Evolutionary conservation across 78 protist genomes (phyloP), one percentile per base, ranked within the genome.

Genomic region (Dictyostelium intermedium): DNA sequence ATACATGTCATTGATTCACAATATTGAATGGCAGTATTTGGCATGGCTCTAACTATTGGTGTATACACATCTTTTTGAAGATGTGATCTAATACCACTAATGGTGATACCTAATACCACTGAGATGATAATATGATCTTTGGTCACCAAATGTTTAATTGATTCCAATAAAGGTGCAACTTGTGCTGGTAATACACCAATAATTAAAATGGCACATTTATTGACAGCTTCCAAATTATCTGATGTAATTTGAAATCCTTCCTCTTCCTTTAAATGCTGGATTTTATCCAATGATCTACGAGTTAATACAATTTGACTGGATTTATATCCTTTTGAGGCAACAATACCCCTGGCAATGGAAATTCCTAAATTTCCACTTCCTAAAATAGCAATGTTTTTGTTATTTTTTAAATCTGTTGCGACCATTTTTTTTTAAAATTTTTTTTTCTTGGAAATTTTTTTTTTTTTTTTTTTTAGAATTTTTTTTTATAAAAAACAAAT

Each of bases 1-100:
- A 91, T 25, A 56, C 95, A 91, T 0, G 95, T 91, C 95, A 91
- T 91, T 3, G 95, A 91, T 82, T 91, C 83, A 50, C 95, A 85
- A 63, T 43, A 39, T 66, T 84, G 92, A 66, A 91, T 91, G 8
- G 95, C 95, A 16, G 95, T 91, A 81, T 91, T 91, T 60, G 95
- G 95, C 95, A 91, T 91, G n/a, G 95, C 95, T 25, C 95, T 18
- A 10, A 91, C 84, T 0, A 91, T 43, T 43, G 91, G 76, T 32
- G 30, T 69, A 2, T 63, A 63, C 1, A 63, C 32, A 30, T 70
- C 77, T 13, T 11, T 9, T 32, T 14, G 20, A 5, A 77, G 20
- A 5, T 34, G n/a, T 6, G 39, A 8, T n/a, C 41, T 56, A 35
- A 76, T 78, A 37, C 34, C 95, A 30, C 13, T 27, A 60, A 76